These are phyloP conservation scores for Fusarium paranaense DNA, from an alignment of 2,329 filamentous ascomycete genomes.

Conservation along the genomic window DNA sequence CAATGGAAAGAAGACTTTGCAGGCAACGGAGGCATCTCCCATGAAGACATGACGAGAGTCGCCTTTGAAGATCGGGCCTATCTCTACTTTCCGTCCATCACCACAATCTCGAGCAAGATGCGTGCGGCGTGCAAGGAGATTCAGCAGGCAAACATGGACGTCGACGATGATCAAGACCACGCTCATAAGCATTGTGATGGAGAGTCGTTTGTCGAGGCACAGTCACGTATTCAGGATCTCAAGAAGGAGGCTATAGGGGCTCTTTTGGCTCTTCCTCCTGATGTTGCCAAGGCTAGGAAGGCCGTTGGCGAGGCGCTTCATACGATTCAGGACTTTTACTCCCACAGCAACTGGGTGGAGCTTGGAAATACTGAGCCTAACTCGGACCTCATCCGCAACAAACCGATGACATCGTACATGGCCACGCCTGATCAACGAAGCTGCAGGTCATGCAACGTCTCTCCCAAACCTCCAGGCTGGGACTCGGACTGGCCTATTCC, in stretches of 20 bases:
- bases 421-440: neutral
- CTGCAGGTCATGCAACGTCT: neutral
- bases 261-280: neutral
- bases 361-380: neutral
- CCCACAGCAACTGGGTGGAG: neutral
- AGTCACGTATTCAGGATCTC: neutral
- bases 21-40: neutral
- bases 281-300: neutral
- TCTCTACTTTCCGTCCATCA: neutral
- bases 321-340: neutral
- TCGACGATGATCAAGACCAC: neutral
- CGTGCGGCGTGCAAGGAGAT: neutral
- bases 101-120: neutral
- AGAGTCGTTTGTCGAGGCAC: neutral
- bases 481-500: neutral
- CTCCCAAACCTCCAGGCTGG: neutral
- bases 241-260: neutral
- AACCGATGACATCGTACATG: neutral
- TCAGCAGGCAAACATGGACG: neutral
- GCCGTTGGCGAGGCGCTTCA: neutral
- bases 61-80: neutral
- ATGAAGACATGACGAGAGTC: neutral
- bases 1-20: slow-evolving; percentile 1
- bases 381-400: neutral
- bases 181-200: neutral